Base-by-base conservation (phyloP, 139 green algal species). In the Picochlorum sp. region DNA sequence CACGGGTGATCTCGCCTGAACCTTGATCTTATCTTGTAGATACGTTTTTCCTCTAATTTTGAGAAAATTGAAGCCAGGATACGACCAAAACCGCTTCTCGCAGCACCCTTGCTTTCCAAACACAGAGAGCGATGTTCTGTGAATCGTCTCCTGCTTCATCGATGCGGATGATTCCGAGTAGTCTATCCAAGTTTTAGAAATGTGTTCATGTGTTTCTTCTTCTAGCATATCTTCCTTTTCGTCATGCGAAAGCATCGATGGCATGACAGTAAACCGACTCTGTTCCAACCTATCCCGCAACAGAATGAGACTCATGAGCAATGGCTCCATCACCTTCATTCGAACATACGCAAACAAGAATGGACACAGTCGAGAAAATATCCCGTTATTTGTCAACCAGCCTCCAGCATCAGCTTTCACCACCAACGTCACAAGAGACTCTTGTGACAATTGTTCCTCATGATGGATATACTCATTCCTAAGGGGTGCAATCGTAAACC, bases 11-110 rank as follows among this genome's bases (percentile, higher is more conserved):
- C 41, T 51, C 0, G 74, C 65, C 10, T 52, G 46, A 4, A 80
- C 56, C 65, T 85, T 78, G 8, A 51, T 47, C 18, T 59, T 47
- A 41, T 78, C 71, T 4, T 38, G 13, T 65, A 89, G 74, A 77
- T 91, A 91, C 34, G 76, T 76, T 7, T 32, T 10, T 15, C 84
- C 72, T 13, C 85, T 84, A 23, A 91, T 69, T 71, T 84, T 28
- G 20, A 66, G 24, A 13, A 16, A 16, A 38, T 20, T 14, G 20
- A 32, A 18, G 10, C 23, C 24, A 21, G 24, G 23, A 23, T 54
- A 20, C 14, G 61, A 59, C 61, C 61, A 66, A 32, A 56, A 66
- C 1, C 8, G 34, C 13, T 21, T 24, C 14, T 28, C 13, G 10
- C 26, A 50, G n/a, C n/a, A 50, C 24, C 61, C 61, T 46, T 23